Evolutionary conservation across 257 asterid genomes (phyloP).

Genomic region (Solanum habrochaites): DNA sequence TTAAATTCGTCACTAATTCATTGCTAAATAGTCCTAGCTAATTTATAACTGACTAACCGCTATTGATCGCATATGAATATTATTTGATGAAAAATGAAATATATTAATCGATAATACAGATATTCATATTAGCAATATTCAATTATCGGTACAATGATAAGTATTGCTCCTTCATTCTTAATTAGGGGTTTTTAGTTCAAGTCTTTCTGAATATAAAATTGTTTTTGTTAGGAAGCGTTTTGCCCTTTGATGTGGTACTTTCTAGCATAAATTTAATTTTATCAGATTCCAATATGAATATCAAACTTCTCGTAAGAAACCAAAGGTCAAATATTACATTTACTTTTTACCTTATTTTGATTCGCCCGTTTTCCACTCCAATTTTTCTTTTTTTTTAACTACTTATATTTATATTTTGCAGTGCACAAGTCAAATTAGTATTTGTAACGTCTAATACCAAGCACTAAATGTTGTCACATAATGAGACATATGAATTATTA

Average conservation of each 20-base stretch:
- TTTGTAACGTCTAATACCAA: neutral
- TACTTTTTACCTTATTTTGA: no score
- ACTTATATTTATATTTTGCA: no score
- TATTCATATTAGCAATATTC: no score
- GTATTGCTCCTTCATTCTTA: neutral
- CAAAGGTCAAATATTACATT: no score
- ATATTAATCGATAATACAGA: no score
- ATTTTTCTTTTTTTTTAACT: no score
- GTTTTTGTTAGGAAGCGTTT: no score
- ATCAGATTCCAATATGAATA: no score
- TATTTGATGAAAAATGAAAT: neutral
- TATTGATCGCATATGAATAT: neutral
- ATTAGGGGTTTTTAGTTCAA: neutral
- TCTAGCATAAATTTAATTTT: no score
- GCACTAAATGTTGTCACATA: neutral
- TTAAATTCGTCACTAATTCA: neutral
- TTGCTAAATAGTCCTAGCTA: neutral
- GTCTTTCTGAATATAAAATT: no score
- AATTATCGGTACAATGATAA: neutral
- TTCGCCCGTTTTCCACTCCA: no score
- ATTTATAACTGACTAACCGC: neutral
- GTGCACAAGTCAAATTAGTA: neutral
- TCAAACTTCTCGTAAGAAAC: no score
- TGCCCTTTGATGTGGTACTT: accelerated
- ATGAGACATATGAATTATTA: neutral